Base-by-base conservation (phyloP, 2,329 filamentous ascomycete species). In the Diaporthe citriasiana region DNA sequence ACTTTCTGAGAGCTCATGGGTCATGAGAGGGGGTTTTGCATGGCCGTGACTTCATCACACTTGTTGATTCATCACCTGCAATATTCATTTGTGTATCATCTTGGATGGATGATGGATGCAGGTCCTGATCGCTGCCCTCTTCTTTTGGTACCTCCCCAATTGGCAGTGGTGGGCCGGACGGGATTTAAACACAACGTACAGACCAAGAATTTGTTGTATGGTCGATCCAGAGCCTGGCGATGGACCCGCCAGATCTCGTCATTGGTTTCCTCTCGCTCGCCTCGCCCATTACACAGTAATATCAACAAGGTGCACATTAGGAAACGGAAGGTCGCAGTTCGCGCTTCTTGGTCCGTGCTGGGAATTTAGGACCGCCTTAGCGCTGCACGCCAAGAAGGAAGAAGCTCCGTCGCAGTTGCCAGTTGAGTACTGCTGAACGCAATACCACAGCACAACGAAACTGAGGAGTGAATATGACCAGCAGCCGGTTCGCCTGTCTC, bases 351-450 rank as follows among this genome's bases (percentile, higher is more conserved):
- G 50, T 25, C 63, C 69, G 33, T 60, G 47, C 30, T 51, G 42
- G n/a, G 33, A 47, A 5, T 25, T 30, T 40, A 68, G 63, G n/a
- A 53, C 63, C 47, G 47, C 63, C 47, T 15, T 71, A 71, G 42
- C 8, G 42, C 53, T 59, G 42, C 69, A 56, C 42, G 69, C 68
- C 55, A 68, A 68, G 47, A 51, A 51, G 45, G 63, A 68, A 22
- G 25, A 53, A 35, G 15, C 33, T 50, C 45, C 33, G n/a, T 63
- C 45, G 17, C 25, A 27, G 35, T 40, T 19, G 40, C 17, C 40
- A 42, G 35, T 27, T 19, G 59, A 63, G n/a, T 57, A 47, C 19
- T 57, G 35, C 25, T 66, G n/a, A 33, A 55, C 19, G n/a, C 33
- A 42, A 56, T 55, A 55, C 51, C 47, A 22, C 47, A 35, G 30